phyloP scores from a whole-genome alignment of 495 filamentous ascomycete genomes.

The Jackrogersella minutella region DNA sequence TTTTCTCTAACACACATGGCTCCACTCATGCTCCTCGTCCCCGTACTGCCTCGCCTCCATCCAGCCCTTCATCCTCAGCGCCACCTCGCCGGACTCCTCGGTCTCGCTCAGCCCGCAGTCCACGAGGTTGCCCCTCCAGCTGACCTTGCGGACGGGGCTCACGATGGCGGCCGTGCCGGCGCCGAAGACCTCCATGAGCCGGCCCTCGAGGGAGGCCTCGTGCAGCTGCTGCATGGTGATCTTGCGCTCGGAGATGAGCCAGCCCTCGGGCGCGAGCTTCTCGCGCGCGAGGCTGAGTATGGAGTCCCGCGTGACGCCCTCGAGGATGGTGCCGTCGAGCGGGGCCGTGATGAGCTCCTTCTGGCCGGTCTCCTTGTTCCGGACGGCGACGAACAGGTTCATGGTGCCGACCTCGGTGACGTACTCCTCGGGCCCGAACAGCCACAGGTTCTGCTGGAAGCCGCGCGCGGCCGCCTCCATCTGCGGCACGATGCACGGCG shows the following conservation, averaged over 20 bases:
- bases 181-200: constrained; percentile 91
- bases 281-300: constrained; percentile 85
- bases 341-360: constrained; percentile 92
- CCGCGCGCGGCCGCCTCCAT: constrained; percentile 86
- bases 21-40: constrained; percentile 88
- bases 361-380: constrained; percentile 81
- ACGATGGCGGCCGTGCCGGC: constrained; percentile 89
- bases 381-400: constrained; percentile 90
- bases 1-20: constrained; percentile 55
- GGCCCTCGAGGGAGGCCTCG: constrained; percentile 81
- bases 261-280: constrained; percentile 82
- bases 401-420: constrained; percentile 98
- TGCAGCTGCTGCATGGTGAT: constrained; percentile 85
- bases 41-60: constrained; percentile 96
- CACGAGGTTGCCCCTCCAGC: constrained; percentile 80
- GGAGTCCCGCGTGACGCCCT: constrained; percentile 91
- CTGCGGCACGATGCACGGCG: constrained; percentile 93
- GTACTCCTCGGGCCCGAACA: constrained; percentile 92
- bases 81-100: constrained; percentile 86
- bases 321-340: constrained; percentile 95
- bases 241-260: constrained; percentile 87
- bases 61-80: constrained; percentile 90
- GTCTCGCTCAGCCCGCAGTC: constrained; percentile 77
- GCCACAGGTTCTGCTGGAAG: constrained; percentile 98
- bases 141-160: constrained; percentile 82